Base-by-base conservation (phyloP, 805 yeast species). In the Saccharomycopsis malanga region DNA sequence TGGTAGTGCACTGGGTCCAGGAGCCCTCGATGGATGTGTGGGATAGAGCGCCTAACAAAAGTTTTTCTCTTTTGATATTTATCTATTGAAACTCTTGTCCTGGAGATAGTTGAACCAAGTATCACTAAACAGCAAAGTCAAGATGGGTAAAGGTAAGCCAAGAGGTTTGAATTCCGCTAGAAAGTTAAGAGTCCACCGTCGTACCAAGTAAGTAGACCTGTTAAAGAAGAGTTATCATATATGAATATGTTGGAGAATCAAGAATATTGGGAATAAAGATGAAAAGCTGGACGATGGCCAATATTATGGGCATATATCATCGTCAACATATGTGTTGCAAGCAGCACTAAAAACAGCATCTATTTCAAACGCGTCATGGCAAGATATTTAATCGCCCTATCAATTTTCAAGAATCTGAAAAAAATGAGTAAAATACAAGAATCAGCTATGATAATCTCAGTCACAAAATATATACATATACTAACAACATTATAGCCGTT, bases 81-180 rank as follows among this genome's bases (percentile, higher is more conserved):
- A 7, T 32, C 5, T 6, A 32, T 32, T 32, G 9, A 12, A 14
- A 32, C 6, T 32, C 36, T 32, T 32, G 18, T 32, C 17, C 17
- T 32, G 15, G 6, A 5, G 17, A 32, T 32, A 10, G 17, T 32
- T 32, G 7, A 12, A 18, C 15, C 15, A 6, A n/a, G 17, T 6
- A 32, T 32, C 12, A 32, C 17, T n/a, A 32, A 32, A n/a, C 6
- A 32, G 6, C 9, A 32, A 54, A 57, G 41, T 58, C 74, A 86
- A 71, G 70, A 91, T 91, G 98, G 97, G 97, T 81, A 88, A 85
- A 78, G 97, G 96, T 77, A 89, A 89, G 80, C 98, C 98, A 83
- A 87, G 98, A 87, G 99, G 99, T 74, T 79, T 93, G 75, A 91
- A 93, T 87, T 84, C 98, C 72, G 99, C 99, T 71, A 87, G 99